Base-by-base conservation (phyloP, 305 asterid genomes). In the Andrographis paniculata region DNA sequence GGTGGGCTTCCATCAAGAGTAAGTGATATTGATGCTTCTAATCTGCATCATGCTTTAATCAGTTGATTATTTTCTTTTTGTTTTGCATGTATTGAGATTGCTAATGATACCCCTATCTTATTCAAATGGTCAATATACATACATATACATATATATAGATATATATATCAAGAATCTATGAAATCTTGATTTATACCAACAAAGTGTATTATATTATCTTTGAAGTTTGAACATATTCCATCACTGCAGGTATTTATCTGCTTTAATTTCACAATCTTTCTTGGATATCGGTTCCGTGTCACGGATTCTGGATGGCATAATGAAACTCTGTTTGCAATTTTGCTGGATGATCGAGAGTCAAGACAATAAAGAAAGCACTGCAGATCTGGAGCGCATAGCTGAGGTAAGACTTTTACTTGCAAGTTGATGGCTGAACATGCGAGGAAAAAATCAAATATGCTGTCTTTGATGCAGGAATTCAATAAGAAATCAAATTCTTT, bases 1-100 rank as follows among this genome's bases (percentile, higher is more conserved):
- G 57, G 97, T 92, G 51, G 84, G 88, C 70, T 81, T 79, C 73
- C 99, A 92, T 71, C 99, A 81, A 77, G 97, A 87, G 99, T 87
- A 69, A 77, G 99, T 69, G 51, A 48, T 21, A 10, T 42, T 40
- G 42, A 52, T 55, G 48, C 27, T 54, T 54, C 53, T 20, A 17
- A 38, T 52, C 11, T 58, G 38, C 35, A 36, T 27, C 0, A 5
- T 27, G 9, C 33, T 27, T 5, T 27, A 5, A 10, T 20, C 44
- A 36, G 16, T 48, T 38, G 28, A 13, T 60, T 22, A 21, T 20
- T 11, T 50, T 49, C 37, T 38, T 17, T n/a, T 48, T 20, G 51
- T 16, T 44, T 22, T 56, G 41, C 50, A 49, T 47, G 33, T 45
- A n/a, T n/a, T n/a, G n/a, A n/a, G n/a, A n/a, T n/a, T n/a, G n/a